Base-by-base conservation (phyloP, 768 basidiomycete species). In the Lactifluus echinatus region DNA sequence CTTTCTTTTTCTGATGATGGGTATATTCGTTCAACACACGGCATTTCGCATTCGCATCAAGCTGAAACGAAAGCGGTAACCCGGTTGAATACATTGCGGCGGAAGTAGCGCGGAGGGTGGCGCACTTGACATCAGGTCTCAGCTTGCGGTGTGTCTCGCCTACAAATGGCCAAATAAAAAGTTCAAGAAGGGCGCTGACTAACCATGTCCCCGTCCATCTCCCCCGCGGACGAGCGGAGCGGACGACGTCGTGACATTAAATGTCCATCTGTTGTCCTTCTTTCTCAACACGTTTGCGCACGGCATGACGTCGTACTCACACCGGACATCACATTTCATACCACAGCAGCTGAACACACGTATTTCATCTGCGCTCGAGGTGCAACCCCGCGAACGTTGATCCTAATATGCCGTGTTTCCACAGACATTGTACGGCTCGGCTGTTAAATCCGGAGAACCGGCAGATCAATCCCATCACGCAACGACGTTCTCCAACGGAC, bases 241-340 rank as follows among this genome's bases (percentile, higher is more conserved):
- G n/a, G n/a, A n/a, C n/a, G n/a, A n/a, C n/a, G n/a, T n/a, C n/a
- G n/a, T n/a, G n/a, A n/a, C n/a, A n/a, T n/a, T n/a, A n/a, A n/a
- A n/a, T n/a, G n/a, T n/a, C n/a, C n/a, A n/a, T n/a, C n/a, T n/a
- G n/a, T n/a, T n/a, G n/a, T n/a, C n/a, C n/a, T n/a, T n/a, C n/a
- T n/a, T n/a, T n/a, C n/a, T n/a, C n/a, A n/a, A n/a, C n/a, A 51
- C 39, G 47, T 50, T 40, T 28, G 60, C 48, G 23, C 46, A 49
- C 8, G 48, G 40, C 1, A 26, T 1, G 2, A 6, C 1, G 4
- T 50, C 49, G 33, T 50, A 31, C 0, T 36, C 24, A 46, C 65
- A 66, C 47, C 61, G 63, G 7, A 63, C 65, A 24, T 60, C 29
- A 50, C 65, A 66, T 43, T 19, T 14, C 19, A 47, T 36, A 47